Evolutionary conservation across 139 green algal genomes (phyloP).

Genomic region (Chlamydomonas incerta): DNA sequence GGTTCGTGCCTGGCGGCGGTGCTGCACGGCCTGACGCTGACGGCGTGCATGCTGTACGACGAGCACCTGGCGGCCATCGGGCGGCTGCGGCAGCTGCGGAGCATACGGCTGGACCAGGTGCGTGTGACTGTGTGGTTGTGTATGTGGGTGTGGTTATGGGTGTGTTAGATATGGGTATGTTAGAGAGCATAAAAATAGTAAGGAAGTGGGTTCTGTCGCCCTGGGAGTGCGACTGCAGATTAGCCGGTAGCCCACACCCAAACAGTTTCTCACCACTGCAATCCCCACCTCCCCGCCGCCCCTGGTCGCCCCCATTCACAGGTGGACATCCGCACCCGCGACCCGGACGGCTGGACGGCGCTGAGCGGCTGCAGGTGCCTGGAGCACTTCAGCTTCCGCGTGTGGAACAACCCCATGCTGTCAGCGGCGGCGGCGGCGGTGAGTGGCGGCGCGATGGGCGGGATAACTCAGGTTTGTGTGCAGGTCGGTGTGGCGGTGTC

Average conservation of each 20-base stretch:
- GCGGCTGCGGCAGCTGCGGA: not conserved
- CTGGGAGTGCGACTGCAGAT: too few relatives aligned
- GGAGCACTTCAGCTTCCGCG: slow-evolving; percentile 14
- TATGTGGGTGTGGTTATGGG: too few relatives aligned
- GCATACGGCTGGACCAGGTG: slow-evolving; percentile 13
- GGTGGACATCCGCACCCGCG: slow-evolving; percentile 29
- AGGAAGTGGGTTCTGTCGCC: too few relatives aligned
- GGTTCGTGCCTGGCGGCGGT: not conserved
- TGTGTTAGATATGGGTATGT: not conserved
- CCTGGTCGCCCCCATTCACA: not conserved
- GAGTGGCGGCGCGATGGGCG: too few relatives aligned
- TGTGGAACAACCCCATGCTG: slow-evolving; percentile 26
- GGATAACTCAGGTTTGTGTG: too few relatives aligned
- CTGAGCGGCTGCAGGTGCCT: not conserved
- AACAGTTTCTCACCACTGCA: not conserved
- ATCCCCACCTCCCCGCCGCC: not conserved
- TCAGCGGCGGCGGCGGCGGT: slow-evolving; percentile 1
- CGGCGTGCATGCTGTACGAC: slow-evolving; percentile 29
- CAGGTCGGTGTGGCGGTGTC: too few relatives aligned
- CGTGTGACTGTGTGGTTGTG: not conserved
- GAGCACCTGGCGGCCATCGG: slow-evolving; percentile 24
- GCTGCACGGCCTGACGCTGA: slow-evolving; percentile 13
- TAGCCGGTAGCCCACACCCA: too few relatives aligned
- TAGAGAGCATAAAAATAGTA: too few relatives aligned
- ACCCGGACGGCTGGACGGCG: slow-evolving; percentile 29